Percentiles rank a stretch among this genome's conserved stretches.
Conservation (phyloP, 176 grass and related monocot species). For the Triticum aestivum region DNA sequence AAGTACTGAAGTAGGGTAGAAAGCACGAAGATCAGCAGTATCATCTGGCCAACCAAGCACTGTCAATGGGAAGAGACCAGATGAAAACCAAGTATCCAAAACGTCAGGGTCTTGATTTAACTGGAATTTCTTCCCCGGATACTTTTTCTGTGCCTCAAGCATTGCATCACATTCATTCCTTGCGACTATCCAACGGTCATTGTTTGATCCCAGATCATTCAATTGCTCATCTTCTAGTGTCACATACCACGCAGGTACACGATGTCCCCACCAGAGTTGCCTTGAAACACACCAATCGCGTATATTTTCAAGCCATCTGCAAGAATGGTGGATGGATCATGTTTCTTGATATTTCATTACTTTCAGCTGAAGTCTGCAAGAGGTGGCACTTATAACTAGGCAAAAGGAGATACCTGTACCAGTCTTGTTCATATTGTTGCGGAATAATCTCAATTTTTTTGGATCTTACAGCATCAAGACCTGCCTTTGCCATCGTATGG, state of each 20-base stretch:
- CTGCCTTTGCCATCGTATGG: slow-evolving; percentile 66
- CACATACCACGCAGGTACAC: slow-evolving; percentile 89
- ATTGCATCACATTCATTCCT: slow-evolving; percentile 73
- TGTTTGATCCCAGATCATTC: slow-evolving; percentile 62
- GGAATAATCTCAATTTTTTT: slow-evolving; percentile 90
- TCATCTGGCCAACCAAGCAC: slow-evolving; percentile 83
- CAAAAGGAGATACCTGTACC: slow-evolving; percentile 57
- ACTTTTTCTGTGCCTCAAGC: slow-evolving; percentile 55
- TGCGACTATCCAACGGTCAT: slow-evolving; percentile 77
- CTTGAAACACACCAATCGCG: slow-evolving; percentile 90
- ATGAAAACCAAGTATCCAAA: slow-evolving; percentile 88
- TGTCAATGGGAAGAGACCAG: slow-evolving; percentile 80
- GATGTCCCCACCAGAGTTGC: slow-evolving; percentile 94
- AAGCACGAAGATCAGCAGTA: slow-evolving; percentile 60
- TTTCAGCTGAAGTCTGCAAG: not conserved
- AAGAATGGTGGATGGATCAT: not conserved
- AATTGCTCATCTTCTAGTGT: slow-evolving; percentile 62
- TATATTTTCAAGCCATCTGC: slow-evolving; percentile 88
- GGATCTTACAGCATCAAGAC: slow-evolving; percentile 74
- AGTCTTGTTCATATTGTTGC: slow-evolving; percentile 86
- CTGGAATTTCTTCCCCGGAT: slow-evolving; percentile 52
- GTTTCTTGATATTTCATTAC: not conserved
- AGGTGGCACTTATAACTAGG: not conserved
- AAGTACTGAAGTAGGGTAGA: slow-evolving; percentile 84
- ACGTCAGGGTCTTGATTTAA: slow-evolving; percentile 86